Evolutionary conservation across 805 yeast species (phyloP).

Genomic region (Yamadazyma ubonensis): DNA sequence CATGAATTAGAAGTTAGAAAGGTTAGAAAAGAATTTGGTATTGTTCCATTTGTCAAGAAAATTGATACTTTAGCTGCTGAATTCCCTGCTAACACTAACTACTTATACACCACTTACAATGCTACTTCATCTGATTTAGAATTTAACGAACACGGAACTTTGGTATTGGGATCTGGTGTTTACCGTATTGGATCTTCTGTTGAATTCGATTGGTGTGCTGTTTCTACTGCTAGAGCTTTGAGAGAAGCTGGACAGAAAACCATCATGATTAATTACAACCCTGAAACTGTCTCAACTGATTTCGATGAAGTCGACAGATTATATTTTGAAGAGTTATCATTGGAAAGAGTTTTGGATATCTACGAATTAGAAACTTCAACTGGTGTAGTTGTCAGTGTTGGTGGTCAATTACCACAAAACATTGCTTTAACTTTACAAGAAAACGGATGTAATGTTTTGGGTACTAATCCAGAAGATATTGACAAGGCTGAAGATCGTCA

Average conservation of each 20-base stretch:
- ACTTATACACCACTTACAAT: slow-evolving; percentile 92
- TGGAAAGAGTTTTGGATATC: slow-evolving; percentile 96
- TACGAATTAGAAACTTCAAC: slow-evolving; percentile 86
- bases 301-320: slow-evolving; percentile 97
- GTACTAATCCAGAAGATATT: slow-evolving; percentile 92
- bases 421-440: slow-evolving; percentile 83
- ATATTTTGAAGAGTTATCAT: slow-evolving; percentile 92
- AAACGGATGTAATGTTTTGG: slow-evolving; percentile 83
- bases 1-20: slow-evolving; percentile 80
- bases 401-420: slow-evolving; percentile 98
- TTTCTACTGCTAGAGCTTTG: slow-evolving; percentile 90
- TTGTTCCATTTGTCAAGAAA: slow-evolving; percentile 91
- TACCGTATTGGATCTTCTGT: slow-evolving; percentile 98
- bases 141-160: slow-evolving; percentile 85
- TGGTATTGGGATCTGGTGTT: slow-evolving; percentile 98
- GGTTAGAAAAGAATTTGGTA: slow-evolving; percentile 74
- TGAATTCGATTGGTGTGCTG: slow-evolving; percentile 99
- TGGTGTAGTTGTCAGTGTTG: slow-evolving; percentile 94
- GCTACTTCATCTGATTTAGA: slow-evolving; percentile 82
- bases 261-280: slow-evolving; percentile 95
- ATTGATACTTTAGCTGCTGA: slow-evolving; percentile 98
- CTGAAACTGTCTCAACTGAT: slow-evolving; percentile 98
- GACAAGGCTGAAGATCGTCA: slow-evolving; percentile 99
- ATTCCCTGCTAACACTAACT: slow-evolving; percentile 96
- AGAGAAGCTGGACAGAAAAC: slow-evolving; percentile 86